Evolutionary conservation across 371 early-diverging fungal species (phyloP).

Genomic region (Syncephalastrum racemosum): DNA sequence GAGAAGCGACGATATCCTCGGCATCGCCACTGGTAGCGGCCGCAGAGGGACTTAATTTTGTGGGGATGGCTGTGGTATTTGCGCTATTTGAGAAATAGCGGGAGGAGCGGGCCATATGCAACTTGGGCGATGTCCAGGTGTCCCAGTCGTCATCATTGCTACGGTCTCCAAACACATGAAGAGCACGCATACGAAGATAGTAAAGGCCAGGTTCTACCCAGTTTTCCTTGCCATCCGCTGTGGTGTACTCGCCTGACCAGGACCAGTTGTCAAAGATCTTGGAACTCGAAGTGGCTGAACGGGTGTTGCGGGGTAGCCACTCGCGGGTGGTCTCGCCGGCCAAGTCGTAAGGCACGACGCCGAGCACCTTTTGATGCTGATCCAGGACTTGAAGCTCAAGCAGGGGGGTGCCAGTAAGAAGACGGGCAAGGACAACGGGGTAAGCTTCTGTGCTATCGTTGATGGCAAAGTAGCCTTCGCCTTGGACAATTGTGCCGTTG

Average conservation of each 20-base stretch:
- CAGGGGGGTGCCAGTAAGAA: constrained; percentile 12
- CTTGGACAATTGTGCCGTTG: constrained; percentile 1
- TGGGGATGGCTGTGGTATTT: too few species aligned
- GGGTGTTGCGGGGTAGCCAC: constrained; percentile 14
- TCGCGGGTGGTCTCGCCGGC: constrained; percentile 1
- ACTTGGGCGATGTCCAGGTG: constrained; percentile 11
- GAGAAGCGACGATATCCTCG: too few species aligned
- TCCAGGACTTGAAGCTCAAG: constrained; percentile 11
- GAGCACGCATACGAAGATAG: constrained; percentile 11
- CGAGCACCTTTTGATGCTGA: constrained; percentile 6
- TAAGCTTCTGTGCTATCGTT: constrained; percentile 1
- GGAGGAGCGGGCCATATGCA: constrained; percentile 9
- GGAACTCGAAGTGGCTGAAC: background rate
- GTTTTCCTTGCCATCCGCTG: background rate
- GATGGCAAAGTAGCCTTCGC: too few species aligned
- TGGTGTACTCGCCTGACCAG: constrained; percentile 9
- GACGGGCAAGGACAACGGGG: constrained; percentile 4
- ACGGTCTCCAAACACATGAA: constrained; percentile 17
- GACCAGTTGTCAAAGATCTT: constrained; percentile 3
- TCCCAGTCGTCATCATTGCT: constrained; percentile 12
- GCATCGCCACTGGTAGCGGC: too few species aligned
- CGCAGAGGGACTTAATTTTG: too few species aligned
- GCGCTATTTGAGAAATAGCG: constrained; percentile 1
- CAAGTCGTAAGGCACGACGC: constrained; percentile 10
- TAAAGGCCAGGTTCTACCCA: constrained; percentile 8